phyloP scores from a whole-genome alignment of 768 basidiomycete genomes.

The Mycena vulgaris region DNA sequence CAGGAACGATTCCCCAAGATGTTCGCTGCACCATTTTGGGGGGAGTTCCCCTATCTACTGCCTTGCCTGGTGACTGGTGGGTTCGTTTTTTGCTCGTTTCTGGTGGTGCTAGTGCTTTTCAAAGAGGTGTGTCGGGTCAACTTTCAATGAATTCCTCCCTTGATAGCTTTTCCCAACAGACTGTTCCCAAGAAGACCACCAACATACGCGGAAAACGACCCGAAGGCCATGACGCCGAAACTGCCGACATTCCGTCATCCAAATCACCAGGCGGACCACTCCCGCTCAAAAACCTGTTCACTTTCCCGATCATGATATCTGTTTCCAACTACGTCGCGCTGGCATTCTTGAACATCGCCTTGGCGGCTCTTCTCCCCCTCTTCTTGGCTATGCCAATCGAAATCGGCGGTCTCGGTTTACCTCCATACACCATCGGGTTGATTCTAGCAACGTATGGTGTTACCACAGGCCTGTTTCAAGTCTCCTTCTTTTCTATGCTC shows the following conservation, averaged over 20 bases:
- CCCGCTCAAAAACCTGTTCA: constrained; percentile 55
- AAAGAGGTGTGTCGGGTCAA: constrained; percentile 59
- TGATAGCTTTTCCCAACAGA: constrained; percentile 41
- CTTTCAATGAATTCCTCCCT: too few species aligned
- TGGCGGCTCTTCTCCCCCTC: constrained; percentile 76
- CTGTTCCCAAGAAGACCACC: constrained; percentile 39
- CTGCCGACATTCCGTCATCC: constrained; percentile 57
- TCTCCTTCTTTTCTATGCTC: constrained; percentile 75
- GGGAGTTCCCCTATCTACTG: constrained; percentile 82
- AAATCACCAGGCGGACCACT: constrained; percentile 50
- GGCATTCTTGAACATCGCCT: constrained; percentile 64
- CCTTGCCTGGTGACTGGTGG: constrained; percentile 65
- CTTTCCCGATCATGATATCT: constrained; percentile 52
- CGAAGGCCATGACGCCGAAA: constrained; percentile 19
- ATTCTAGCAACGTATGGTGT: constrained; percentile 75
- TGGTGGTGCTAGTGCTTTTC: constrained; percentile 54
- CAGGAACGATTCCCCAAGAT: constrained; percentile 74
- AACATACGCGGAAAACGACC: constrained; percentile 4
- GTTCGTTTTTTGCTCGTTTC: constrained; percentile 52
- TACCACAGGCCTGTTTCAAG: constrained; percentile 75
- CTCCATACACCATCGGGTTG: constrained; percentile 75
- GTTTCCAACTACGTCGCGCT: constrained; percentile 55
- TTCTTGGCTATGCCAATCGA: constrained; percentile 80
- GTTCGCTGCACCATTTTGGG: constrained; percentile 72
- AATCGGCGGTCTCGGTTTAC: constrained; percentile 80